Conservation (phyloP, 495 filamentous ascomycete genomes). For the Aspergillus avenaceus region DNA sequence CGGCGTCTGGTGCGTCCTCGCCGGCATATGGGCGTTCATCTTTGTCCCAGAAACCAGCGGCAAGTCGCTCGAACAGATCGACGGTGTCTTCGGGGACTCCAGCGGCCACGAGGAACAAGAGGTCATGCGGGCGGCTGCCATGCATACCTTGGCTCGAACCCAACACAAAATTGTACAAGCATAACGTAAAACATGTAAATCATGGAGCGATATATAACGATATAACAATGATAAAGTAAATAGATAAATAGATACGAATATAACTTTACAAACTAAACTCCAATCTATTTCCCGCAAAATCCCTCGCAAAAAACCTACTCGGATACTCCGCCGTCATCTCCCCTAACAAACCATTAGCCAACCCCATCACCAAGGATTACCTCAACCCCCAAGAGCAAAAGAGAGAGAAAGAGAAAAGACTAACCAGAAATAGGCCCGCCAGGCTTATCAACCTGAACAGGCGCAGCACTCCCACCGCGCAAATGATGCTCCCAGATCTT, state of each 20-base stretch:
- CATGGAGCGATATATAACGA: no score
- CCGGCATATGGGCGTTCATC: conserved; percentile 10
- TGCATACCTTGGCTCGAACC: no score
- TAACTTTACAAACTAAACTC: conserved; percentile 52
- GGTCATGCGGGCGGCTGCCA: not conserved
- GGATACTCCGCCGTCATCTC: conserved; percentile 55
- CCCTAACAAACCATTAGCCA: conserved; percentile 26
- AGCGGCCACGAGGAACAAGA: not conserved
- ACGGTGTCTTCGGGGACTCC: not conserved
- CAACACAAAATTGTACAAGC: no score
- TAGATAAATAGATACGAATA: not conserved
- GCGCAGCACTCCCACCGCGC: conserved; percentile 43
- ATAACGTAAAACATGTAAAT: no score
- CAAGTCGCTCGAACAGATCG: conserved; percentile 14
- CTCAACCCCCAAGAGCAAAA: not conserved
- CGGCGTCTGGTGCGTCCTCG: conserved; percentile 6
- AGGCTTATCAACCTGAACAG: conserved; percentile 52
- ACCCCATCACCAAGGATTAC: not conserved
- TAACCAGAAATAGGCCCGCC: conserved; percentile 48
- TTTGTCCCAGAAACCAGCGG: conserved; percentile 16
- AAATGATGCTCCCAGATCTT: conserved; percentile 52
- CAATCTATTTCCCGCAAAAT: conserved; percentile 58
- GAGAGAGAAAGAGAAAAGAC: conserved; percentile 7
- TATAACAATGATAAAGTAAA: no score
- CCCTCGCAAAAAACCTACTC: conserved; percentile 57